Base-by-base conservation (phyloP, 352 stramenopile species). In the Pythium sukuiense region DNA sequence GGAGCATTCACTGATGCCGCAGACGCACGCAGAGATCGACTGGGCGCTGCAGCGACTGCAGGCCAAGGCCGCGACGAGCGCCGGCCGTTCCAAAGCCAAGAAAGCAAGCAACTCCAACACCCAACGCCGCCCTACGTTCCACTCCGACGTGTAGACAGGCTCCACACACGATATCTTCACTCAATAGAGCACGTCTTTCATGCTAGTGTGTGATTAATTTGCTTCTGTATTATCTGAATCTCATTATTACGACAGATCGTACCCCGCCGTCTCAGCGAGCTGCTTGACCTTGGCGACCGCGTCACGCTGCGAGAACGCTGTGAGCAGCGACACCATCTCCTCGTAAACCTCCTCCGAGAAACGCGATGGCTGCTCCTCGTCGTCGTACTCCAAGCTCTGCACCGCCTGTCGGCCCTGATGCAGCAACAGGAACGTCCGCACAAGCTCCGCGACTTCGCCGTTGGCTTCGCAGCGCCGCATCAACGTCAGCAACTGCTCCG, bases 381-480 rank as follows among this genome's bases (percentile, higher is more conserved):
- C 70, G n/a, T 7, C 26, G 7, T 67, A 41, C 20, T 53, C 50
- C 6, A 14, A 16, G 35, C 69, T 60, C 7, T 13, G n/a, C 2
- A 30, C 20, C 2, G 14, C 24, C 53, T 75, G 65, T 8, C 37
- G 16, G 4, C 76, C 84, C 52, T 89, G 77, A 56, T 93, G 85
- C 39, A 93, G 69, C 41, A 93, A 46, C n/a, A 76, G 53, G 37
- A 93, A 93, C 2, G 80, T 89, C 6, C 66, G 76, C 20, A 88
- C 43, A 49, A 90, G 80, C 76, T 88, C 79, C 1, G 55, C 56
- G 33, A 86, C 71, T 63, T 93, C 85, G 1, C 66, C 37, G 24
- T 77, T 67, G 16, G 76, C 82, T 26, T 78, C 70, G 52, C 76
- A 87, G 5, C 69, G 74, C 24, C 65, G 57, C 50, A 89, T 76